Evolutionary conservation across 106 monocot species (phyloP), one percentile per base, ranked within the genome.

Genomic region (Cymbidium sinense): DNA sequence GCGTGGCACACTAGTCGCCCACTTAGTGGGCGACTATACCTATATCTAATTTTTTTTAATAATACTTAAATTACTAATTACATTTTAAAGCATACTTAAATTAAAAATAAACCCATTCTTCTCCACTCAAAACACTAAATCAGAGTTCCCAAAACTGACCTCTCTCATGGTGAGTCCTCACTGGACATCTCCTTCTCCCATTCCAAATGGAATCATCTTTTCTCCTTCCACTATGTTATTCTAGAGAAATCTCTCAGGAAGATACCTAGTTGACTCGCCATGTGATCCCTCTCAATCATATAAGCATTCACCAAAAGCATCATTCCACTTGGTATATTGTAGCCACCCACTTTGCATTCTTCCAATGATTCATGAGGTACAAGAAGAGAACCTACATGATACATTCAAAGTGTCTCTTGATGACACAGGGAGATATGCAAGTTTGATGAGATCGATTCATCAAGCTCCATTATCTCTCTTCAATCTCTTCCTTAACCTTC

Each of bases 211-310:
- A 5, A 75, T 6, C 39, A 75, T 61, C 8, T 31, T 41, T 20
- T 7, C 17, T 8, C 21, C 27, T 30, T 64, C 29, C 30, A 25
- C 11, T 17, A 39, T 17, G 15, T n/a, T n/a, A n/a, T n/a, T n/a
- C n/a, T n/a, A n/a, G n/a, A n/a, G n/a, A n/a, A n/a, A n/a, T n/a
- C n/a, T n/a, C n/a, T n/a, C n/a, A n/a, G n/a, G n/a, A n/a, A n/a
- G n/a, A n/a, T n/a, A n/a, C n/a, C n/a, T n/a, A 6, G 23, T 30
- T 7, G 89, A 79, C 2, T 89, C 77, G 34, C 89, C 89, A 86
- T 2, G 76, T 4, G 89, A 36, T 89, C 89, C 65, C 89, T 58
- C 13, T 89, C 86, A 15, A 89, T 86, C 34, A 76, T 50, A 29
- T 78, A 86, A 11, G 55, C 86, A 2, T 86, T 84, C n/a, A 84